Evolutionary conservation across 257 asterid genomes (phyloP), one percentile per base, ranked within the genome.

Genomic region (Solanum etuberosum): DNA sequence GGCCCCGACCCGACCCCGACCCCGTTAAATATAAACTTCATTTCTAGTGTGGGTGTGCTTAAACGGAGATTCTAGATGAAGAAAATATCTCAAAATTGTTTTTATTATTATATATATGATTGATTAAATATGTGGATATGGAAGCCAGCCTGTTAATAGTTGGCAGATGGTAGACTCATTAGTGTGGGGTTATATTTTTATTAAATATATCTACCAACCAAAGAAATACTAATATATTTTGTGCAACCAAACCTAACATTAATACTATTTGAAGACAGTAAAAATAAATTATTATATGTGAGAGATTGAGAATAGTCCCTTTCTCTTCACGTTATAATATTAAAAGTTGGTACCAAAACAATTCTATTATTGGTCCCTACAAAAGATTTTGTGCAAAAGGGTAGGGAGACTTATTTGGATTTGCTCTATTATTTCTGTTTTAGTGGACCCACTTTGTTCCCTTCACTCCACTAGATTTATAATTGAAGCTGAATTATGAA

Each of bases 311-410:
- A 86, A 35, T 59, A 15, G 90, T 78, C 89, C 83, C 88, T 86
- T 90, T 91, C 84, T 51, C 86, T 86, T 77, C 51, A 89, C 92
- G 86, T 88, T 46, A 46, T 80, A 29, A 29, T 80, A 46, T 42
- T 14, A 70, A 72, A 72, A 85, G 37, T 78, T 31, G 87, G 89
- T 83, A 81, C 68, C 67, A 80, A 80, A 80, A 80, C 59, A 80
- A 83, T 77, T 88, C 63, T 85, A 61, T 40, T 37, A 83, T 59
- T 86, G 91, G 96, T 67, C 92, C 93, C 95, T 85, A 80, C 88
- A 91, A 73, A 85, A 85, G 92, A 91, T 93, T 90, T 92, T 87
- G 61, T 90, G 89, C 73, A 80, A 76, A 87, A 87, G 89, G 34
- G 82, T 84, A 27, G 54, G 85, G 87, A 37, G 87, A 37, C 87